These are phyloP conservation scores for Hericium rajendrae DNA, from an alignment of 768 basidiomycete genomes.

Conservation along the genomic window DNA sequence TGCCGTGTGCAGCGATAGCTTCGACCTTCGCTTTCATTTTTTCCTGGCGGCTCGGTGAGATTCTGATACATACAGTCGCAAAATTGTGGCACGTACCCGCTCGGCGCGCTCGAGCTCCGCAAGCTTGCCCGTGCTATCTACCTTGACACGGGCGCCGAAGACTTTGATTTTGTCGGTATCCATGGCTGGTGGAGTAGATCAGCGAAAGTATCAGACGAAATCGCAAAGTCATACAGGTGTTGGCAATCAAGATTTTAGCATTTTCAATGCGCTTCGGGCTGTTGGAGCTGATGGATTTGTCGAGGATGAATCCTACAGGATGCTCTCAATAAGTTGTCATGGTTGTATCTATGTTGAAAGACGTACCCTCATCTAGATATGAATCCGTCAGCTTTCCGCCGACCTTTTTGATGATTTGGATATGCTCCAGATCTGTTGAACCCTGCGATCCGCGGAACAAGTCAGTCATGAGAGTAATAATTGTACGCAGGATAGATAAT, in stretches of 20 bases:
- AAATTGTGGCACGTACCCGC: constrained; percentile 36
- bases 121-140: constrained; percentile 92
- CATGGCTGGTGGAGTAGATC: constrained; percentile 57
- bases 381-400: constrained; percentile 97
- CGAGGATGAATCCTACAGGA: constrained; percentile 82
- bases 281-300: constrained; percentile 90
- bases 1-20: constrained; percentile 86
- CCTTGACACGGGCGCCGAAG: constrained; percentile 93
- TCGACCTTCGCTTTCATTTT: constrained; percentile 99
- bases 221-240: constrained; percentile 65
- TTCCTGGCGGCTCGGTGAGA: constrained; percentile 44
- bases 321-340: background rate
- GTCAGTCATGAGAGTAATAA: background rate
- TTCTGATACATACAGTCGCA: background rate
- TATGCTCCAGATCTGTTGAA: constrained; percentile 93
- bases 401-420: constrained; percentile 99
- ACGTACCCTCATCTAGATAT: constrained; percentile 88
- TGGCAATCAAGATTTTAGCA: constrained; percentile 92
- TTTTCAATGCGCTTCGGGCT: constrained; percentile 93
- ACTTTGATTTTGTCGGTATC: constrained; percentile 99
- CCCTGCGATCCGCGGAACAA: constrained; percentile 40
- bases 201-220: background rate
- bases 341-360: background rate
- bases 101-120: constrained; percentile 98
- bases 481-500: background rate